Percentiles rank a stretch among this genome's conserved stretches.
These are phyloP conservation scores for Lepidium sativum DNA, from an alignment of 345 rosid species.

Conservation along the genomic window DNA sequence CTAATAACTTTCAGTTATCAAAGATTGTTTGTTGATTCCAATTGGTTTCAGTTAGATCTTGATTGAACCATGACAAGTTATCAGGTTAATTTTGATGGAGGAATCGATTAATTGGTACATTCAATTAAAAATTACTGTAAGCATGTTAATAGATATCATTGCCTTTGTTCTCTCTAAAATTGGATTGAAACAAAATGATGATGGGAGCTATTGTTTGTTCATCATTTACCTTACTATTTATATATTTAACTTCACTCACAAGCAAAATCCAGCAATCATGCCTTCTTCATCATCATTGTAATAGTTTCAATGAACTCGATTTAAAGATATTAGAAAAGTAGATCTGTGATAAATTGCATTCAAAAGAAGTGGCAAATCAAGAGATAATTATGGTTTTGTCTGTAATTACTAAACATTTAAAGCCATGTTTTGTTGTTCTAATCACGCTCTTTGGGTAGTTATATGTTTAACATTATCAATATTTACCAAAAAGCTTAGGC, in stretches of 20 bases:
- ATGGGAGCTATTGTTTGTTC: too few relatives aligned
- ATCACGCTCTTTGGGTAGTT: neutral
- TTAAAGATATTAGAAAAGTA: neutral
- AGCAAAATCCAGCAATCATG: constrained; percentile 13
- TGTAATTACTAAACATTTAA: neutral
- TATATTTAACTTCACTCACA: constrained; percentile 1
- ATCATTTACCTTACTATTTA: neutral
- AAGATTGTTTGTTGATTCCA: neutral
- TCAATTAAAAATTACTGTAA: too few relatives aligned
- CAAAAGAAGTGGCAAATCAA: neutral
- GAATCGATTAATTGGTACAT: neutral
- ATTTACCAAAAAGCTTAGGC: constrained; percentile 3
- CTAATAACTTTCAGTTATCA: neutral
- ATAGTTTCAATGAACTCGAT: neutral
- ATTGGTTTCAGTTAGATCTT: neutral
- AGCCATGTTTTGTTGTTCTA: neutral
- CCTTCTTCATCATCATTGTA: constrained; percentile 7
- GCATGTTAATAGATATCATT: too few relatives aligned
- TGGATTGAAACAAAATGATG: too few relatives aligned
- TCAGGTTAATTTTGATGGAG: neutral
- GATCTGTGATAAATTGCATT: neutral
- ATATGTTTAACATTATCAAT: neutral
- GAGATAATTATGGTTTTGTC: neutral
- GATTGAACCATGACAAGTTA: neutral
- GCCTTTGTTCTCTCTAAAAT: too few relatives aligned